These are phyloP conservation scores for Cyberlindnera mycetangii DNA, from an alignment of 805 yeast genomes.

Conservation along the genomic window DNA sequence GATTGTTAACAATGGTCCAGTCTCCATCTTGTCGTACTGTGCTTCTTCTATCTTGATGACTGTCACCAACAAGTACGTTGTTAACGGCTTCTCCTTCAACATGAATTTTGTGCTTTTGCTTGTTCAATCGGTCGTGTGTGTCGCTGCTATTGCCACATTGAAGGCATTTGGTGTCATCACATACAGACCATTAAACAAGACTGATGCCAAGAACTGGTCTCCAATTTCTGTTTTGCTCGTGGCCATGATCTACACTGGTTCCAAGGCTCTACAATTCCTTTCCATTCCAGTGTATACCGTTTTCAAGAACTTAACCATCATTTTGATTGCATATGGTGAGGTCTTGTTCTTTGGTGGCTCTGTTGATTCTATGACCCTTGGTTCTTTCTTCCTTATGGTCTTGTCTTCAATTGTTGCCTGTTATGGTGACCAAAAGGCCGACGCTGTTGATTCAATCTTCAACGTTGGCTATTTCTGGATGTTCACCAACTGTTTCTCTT, in stretches of 20 bases:
- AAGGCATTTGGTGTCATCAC: slow-evolving; percentile 74
- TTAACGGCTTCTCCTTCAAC: slow-evolving; percentile 64
- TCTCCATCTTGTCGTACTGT: slow-evolving; percentile 84
- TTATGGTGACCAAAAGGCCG: slow-evolving; percentile 63
- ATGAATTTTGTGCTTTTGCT: slow-evolving; percentile 89
- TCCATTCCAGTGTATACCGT: slow-evolving; percentile 96
- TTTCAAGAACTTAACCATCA: slow-evolving; percentile 95
- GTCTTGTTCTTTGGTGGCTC: slow-evolving; percentile 94
- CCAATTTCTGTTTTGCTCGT: slow-evolving; percentile 91
- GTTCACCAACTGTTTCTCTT: slow-evolving; percentile 89
- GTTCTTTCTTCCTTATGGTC: slow-evolving; percentile 89
- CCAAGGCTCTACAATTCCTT: slow-evolving; percentile 89
- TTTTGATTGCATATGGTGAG: slow-evolving; percentile 96
- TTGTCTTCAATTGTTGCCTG: slow-evolving; percentile 95
- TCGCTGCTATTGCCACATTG: slow-evolving; percentile 65
- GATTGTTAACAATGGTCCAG: slow-evolving; percentile 46
- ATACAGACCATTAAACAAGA: slow-evolving; percentile 79
- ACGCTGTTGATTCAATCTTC: slow-evolving; percentile 34
- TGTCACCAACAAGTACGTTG: slow-evolving; percentile 92
- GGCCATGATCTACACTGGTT: slow-evolving; percentile 91
- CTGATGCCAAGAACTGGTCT: slow-evolving; percentile 93
- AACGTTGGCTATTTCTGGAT: slow-evolving; percentile 94
- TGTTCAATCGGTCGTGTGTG: slow-evolving; percentile 84
- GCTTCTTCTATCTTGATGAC: slow-evolving; percentile 95
- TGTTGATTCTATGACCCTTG: slow-evolving; percentile 85